Base-by-base conservation (phyloP, 2,329 filamentous ascomycete genomes). In the Aspergillus fumigatiaffinis region DNA sequence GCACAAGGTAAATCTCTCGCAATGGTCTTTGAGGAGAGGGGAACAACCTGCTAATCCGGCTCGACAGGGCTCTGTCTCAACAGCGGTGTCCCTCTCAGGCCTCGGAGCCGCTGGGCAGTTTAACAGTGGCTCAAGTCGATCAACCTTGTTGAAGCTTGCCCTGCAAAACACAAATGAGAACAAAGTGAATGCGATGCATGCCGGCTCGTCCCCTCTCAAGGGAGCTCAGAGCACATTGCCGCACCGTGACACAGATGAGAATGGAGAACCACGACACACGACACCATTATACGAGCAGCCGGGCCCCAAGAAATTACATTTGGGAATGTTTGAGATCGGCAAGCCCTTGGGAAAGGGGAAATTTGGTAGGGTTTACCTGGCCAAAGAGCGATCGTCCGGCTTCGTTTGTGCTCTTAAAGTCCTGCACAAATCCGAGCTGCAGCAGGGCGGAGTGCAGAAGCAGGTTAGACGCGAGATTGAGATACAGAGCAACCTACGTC, bases 271-370 rank as follows among this genome's bases (percentile, higher is more conserved):
- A 53, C 71, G 73, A 26, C 61, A 63, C 10, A 69, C 74, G n/a
- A 63, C 68, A 49, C 71, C 79, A 8, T 73, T 87, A 54, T 78
- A 82, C 57, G 81, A 87, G 50, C 84, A 87, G 68, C 82, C 85
- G 68, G 73, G 61, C 54, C 74, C 78, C 3, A 80, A 77, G 55
- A 71, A 91, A 65, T 92, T 92, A 76, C 91, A 96, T 71, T 84
- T 96, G 3, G 90, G 91, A 75, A 95, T 95, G 90, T 96, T 96
- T 73, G 92, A 96, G 74, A 96, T 95, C 63, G 90, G 90, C 42
- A 89, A 91, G 65, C 90, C 90, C 1, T 80, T 95, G 3, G 90
- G 90, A 53, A 94, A 94, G 77, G 90, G 90, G 62, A 95, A 94
- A 72, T 95, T 94, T 69, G 90, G 90, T 1, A 84, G 90, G 49